phyloP scores from a whole-genome alignment of 257 asterid genomes.

The Orobanche coerulescens region DNA sequence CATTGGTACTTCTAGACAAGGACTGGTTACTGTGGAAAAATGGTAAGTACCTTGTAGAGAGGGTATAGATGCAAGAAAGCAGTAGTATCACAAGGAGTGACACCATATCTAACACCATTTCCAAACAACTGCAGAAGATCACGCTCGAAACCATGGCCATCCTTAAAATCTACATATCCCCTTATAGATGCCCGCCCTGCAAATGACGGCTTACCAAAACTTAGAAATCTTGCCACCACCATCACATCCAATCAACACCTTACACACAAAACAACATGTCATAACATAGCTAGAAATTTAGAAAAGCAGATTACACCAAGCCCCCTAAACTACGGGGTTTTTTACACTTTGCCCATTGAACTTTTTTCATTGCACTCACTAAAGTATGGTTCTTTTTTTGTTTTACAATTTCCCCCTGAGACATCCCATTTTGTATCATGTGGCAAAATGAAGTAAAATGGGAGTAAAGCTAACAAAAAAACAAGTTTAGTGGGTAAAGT shows the following conservation, averaged over 20 bases:
- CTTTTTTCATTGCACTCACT: no score
- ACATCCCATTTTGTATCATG: no score
- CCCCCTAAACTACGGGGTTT: no score
- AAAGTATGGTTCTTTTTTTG: no score
- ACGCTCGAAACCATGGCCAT: slow-evolving; percentile 35
- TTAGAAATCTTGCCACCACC: slow-evolving; percentile 42
- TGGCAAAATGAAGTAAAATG: no score
- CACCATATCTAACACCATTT: slow-evolving; percentile 42
- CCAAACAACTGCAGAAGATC: slow-evolving; percentile 36
- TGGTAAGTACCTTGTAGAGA: slow-evolving; percentile 27
- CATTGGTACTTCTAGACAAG: neutral
- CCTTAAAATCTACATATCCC: slow-evolving; percentile 30
- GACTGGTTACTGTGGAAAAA: neutral
- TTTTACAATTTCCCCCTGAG: no score
- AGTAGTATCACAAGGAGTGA: slow-evolving; percentile 44
- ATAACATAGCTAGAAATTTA: neutral
- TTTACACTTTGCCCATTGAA: no score
- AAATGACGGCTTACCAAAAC: slow-evolving; percentile 27
- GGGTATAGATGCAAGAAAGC: slow-evolving; percentile 40
- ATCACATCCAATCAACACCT: slow-evolving; percentile 53
- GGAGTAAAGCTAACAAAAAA: no score
- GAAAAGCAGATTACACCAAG: no score
- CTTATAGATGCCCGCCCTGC: slow-evolving; percentile 36
- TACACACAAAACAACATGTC: neutral
- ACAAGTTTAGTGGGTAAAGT: no score